Evolutionary conservation across 208 protist genomes (phyloP), one percentile per base, ranked within the genome.

Genomic region (Acanthamoeba castellanii): DNA sequence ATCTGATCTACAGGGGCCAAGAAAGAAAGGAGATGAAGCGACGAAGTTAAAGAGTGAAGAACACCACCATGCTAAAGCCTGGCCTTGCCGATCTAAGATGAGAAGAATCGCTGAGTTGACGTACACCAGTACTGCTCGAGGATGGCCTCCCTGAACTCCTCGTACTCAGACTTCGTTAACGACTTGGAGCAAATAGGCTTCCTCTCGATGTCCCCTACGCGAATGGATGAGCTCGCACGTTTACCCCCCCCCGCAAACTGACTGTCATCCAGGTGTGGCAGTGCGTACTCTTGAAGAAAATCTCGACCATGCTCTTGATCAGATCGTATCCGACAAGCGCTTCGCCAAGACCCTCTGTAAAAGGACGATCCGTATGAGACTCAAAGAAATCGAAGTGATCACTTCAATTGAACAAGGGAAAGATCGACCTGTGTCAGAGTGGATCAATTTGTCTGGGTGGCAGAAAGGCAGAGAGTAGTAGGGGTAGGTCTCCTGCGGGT

Each of bases 401-500:
- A 94, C 45, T 97, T 0, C 97, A 94, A 55, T 97, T 95, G 66
- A 27, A 96, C 97, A 20, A 97, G 22, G 97, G 95, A 20, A 98
- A 96, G 18, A 98, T 98, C 4, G 37, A 50, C 92, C 78, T 32
- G 78, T 87, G 47, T 87, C 78, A 25, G 78, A 84, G n/a, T 96
- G 94, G 59, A 94, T 89, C 22, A 96, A 47, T 11, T 95, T 34
- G 13, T 93, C 82, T 18, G 96, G 92, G 2, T 94, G 42, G 93
- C 98, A 99, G 30, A 97, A 98, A 2, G 98, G 98, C 3, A 98
- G 94, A 1, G 96, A 95, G 95, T 98, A 97, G 88, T 98, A 99
- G 34, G 95, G 32, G 96, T 99, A 99, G 34, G 98, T 99, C 95
- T 99, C 99, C 89, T 99, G 98, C 0, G 98, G 97, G 95, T 99